Conservation (phyloP, 768 basidiomycete genomes). For the Mycena albidolilacea region DNA sequence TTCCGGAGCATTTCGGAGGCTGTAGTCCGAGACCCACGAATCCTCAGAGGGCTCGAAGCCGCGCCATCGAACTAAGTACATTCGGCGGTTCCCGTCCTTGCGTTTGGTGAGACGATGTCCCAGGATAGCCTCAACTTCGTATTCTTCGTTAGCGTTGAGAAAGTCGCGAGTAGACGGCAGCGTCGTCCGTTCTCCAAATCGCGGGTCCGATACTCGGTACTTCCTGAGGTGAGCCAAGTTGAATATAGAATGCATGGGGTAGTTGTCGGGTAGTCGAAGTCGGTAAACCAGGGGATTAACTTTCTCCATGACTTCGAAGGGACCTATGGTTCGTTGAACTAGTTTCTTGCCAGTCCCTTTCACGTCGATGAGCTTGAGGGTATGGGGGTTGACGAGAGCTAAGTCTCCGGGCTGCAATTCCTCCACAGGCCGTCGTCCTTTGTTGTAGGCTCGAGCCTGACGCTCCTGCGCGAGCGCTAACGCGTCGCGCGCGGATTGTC, state of each 20-base stretch:
- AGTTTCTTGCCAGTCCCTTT: conserved; percentile 42
- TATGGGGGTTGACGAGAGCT: conserved; percentile 46
- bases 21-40: conserved; percentile 41
- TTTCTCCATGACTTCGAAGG: conserved; percentile 30
- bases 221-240: conserved; percentile 44
- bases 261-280: conserved; percentile 42
- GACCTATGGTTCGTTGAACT: no score
- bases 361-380: conserved; percentile 41
- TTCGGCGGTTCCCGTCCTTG: conserved; percentile 27
- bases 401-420: conserved; percentile 23
- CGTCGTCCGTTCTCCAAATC: conserved; percentile 32
- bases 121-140: conserved; percentile 39
- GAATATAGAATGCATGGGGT: conserved; percentile 45
- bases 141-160: conserved; percentile 31
- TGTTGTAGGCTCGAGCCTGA: conserved; percentile 37
- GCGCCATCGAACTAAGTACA: conserved; percentile 37
- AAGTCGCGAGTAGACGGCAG: conserved; percentile 39
- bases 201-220: conserved; percentile 34
- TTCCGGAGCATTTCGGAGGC: conserved; percentile 42
- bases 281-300: conserved; percentile 45
- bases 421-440: conserved; percentile 31
- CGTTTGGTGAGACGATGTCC: not conserved
- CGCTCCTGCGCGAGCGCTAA: no score
- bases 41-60: conserved; percentile 42
- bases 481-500: not conserved